These are phyloP conservation scores for Neobulgaria alba DNA, from an alignment of 2,329 filamentous ascomycete species.

Conservation along the genomic window DNA sequence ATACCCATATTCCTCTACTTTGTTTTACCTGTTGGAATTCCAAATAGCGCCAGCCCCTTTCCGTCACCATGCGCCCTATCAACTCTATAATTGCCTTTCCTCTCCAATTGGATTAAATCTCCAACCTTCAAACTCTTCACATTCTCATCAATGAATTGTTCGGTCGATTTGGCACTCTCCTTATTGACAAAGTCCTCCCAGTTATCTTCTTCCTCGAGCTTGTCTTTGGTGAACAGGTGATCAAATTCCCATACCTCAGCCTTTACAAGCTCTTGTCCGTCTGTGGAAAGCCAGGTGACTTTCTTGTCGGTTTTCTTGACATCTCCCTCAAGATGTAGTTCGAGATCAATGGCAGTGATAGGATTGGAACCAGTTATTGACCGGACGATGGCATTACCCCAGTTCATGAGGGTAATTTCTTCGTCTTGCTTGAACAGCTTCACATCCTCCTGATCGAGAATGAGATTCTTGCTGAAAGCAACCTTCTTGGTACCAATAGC, in stretches of 20 bases:
- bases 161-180: conserved; percentile 64
- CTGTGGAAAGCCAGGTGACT: conserved; percentile 80
- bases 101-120: conserved; percentile 91
- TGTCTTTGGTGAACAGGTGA: conserved; percentile 91
- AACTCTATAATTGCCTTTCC: conserved; percentile 84
- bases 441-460: conserved; percentile 82
- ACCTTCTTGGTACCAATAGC: conserved; percentile 81
- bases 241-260: conserved; percentile 92
- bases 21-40: conserved; percentile 60
- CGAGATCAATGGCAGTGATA: conserved; percentile 65
- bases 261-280: conserved; percentile 67
- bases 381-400: conserved; percentile 81
- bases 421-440: conserved; percentile 74
- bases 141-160: conserved; percentile 73
- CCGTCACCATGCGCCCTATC: conserved; percentile 56
- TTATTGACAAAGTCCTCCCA: conserved; percentile 74
- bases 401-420: conserved; percentile 93
- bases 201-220: conserved; percentile 78
- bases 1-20: conserved; percentile 23
- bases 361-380: conserved; percentile 50
- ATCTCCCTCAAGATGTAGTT: conserved; percentile 87
- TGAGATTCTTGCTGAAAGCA: conserved; percentile 62
- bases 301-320: conserved; percentile 96
- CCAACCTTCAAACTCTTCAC: conserved; percentile 70
- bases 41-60: conserved; percentile 55